Percentiles rank a stretch among this genome's conserved stretches.
phyloP scores from a whole-genome alignment of 2,329 filamentous ascomycete species.

The Trichoderma citrinoviride region DNA sequence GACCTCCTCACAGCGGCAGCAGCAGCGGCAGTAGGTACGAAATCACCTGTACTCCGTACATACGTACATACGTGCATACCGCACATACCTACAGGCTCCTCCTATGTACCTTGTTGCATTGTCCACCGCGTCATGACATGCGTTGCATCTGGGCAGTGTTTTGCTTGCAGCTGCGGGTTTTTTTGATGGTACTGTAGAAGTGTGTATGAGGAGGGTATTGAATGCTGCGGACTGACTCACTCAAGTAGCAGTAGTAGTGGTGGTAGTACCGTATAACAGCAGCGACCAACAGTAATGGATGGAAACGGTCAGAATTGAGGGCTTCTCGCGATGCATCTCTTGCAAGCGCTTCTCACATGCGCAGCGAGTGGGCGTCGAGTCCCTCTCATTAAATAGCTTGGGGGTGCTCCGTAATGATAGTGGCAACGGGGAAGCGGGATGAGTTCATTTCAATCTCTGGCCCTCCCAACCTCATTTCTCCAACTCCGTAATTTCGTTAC shows the following conservation, averaged over 20 bases:
- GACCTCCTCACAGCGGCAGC: too few relatives aligned
- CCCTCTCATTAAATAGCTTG: constrained; percentile 2
- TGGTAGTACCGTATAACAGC: not conserved
- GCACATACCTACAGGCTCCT: too few relatives aligned
- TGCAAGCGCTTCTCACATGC: not conserved
- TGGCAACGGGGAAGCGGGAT: not conserved
- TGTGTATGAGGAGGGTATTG: too few relatives aligned
- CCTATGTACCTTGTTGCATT: not conserved
- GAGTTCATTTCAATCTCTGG: not conserved
- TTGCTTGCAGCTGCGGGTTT: constrained; percentile 6
- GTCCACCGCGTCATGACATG: not conserved
- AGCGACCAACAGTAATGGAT: not conserved
- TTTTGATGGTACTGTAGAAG: not conserved
- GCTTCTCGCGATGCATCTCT: not conserved
- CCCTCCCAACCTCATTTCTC: not conserved
- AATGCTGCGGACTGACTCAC: too few relatives aligned
- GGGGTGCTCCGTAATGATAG: too few relatives aligned
- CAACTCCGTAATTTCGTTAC: not conserved
- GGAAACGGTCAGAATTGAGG: not conserved
- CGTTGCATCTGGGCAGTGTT: constrained; percentile 7
- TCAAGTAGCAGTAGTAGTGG: too few relatives aligned
- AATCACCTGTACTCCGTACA: too few relatives aligned
- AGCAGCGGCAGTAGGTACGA: too few relatives aligned
- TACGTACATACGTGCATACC: too few relatives aligned
- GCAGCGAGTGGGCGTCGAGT: not conserved